A percentile compares a stretch with the other conserved stretches of the same genome.
These are phyloP conservation scores for Yueomyces sp. DNA, from an alignment of 1,139 yeast genomes.

Conservation along the genomic window DNA sequence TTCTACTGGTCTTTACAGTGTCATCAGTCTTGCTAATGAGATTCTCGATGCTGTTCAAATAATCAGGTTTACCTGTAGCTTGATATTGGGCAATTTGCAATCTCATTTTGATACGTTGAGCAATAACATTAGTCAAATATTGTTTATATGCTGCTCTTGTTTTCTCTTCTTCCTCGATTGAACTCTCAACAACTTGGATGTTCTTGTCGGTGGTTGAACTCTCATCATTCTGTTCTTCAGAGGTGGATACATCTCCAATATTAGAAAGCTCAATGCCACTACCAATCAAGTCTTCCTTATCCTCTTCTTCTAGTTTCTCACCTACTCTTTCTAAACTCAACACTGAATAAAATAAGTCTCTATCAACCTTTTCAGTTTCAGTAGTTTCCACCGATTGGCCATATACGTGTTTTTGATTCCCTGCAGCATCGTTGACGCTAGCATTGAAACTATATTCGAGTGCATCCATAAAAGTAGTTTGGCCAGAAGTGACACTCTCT, in stretches of 20 bases:
- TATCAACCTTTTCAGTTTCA: neutral
- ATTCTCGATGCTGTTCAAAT: constrained; percentile 12
- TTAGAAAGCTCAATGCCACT: too few species aligned
- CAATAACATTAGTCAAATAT: constrained; percentile 16
- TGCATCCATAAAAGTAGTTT: constrained; percentile 1
- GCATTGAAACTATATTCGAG: neutral
- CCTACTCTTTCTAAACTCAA: too few species aligned
- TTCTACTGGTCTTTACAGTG: too few species aligned
- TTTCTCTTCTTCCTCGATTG: neutral
- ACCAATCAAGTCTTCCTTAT: constrained; percentile 1
- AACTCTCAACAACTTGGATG: too few species aligned
- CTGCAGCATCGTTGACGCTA: too few species aligned
- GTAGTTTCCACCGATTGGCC: constrained; percentile 1
- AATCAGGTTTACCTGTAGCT: constrained; percentile 2
- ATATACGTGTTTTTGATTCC: constrained; percentile 2
- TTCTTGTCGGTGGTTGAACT: too few species aligned
- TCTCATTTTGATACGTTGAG: constrained; percentile 17
- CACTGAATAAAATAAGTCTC: neutral
- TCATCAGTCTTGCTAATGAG: constrained; percentile 1
- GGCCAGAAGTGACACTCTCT: neutral
- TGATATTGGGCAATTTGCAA: constrained; percentile 16
- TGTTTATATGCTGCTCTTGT: constrained; percentile 6
- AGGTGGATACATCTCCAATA: too few species aligned
- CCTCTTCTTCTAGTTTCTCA: constrained; percentile 2
- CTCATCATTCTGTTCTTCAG: too few species aligned